A percentile compares a stretch with the other conserved stretches of the same genome.
Evolutionary conservation across 2,329 filamentous ascomycete species (phyloP).

Genomic region (Epichloe hybrida): DNA sequence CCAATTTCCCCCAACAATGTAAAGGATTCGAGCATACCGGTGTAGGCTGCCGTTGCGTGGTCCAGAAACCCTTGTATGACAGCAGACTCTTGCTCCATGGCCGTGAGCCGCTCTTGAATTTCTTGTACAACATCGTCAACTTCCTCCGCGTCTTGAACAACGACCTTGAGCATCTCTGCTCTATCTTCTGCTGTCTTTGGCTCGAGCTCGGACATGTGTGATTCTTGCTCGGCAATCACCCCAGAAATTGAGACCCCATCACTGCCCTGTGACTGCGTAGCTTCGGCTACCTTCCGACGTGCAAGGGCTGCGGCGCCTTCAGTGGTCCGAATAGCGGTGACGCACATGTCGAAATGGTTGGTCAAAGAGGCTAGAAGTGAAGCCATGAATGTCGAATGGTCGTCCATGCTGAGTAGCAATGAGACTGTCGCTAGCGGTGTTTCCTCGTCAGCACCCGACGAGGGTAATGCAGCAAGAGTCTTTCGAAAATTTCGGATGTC

Average conservation of each 20-base stretch:
- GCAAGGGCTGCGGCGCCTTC: slow-evolving; percentile 64
- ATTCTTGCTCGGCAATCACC: slow-evolving; percentile 46
- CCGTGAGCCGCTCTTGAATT: slow-evolving; percentile 60
- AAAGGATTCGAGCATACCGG: slow-evolving; percentile 49
- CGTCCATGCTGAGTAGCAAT: slow-evolving; percentile 50
- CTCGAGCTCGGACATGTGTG: slow-evolving; percentile 40
- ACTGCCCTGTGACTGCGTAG: slow-evolving; percentile 31
- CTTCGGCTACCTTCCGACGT: slow-evolving; percentile 53
- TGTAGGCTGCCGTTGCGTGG: slow-evolving; percentile 33
- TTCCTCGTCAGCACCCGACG: slow-evolving; percentile 19
- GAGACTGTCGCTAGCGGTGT: slow-evolving; percentile 29
- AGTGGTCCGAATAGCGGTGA: slow-evolving; percentile 80
- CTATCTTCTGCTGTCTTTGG: slow-evolving; percentile 65
- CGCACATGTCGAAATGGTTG: slow-evolving; percentile 83
- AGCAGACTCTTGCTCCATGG: slow-evolving; percentile 61
- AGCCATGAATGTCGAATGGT: slow-evolving; percentile 71
- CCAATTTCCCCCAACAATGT: slow-evolving; percentile 57
- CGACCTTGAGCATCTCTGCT: slow-evolving; percentile 68
- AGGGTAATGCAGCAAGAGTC: slow-evolving; percentile 32
- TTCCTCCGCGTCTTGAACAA: slow-evolving; percentile 56
- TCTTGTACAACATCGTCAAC: slow-evolving; percentile 54
- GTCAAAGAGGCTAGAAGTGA: slow-evolving; percentile 67
- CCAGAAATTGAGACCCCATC: slow-evolving; percentile 51
- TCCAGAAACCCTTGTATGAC: slow-evolving; percentile 51
- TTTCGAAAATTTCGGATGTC: slow-evolving; percentile 55